Conservation (phyloP, 495 filamentous ascomycete species). For the Penicillium verhagenii region DNA sequence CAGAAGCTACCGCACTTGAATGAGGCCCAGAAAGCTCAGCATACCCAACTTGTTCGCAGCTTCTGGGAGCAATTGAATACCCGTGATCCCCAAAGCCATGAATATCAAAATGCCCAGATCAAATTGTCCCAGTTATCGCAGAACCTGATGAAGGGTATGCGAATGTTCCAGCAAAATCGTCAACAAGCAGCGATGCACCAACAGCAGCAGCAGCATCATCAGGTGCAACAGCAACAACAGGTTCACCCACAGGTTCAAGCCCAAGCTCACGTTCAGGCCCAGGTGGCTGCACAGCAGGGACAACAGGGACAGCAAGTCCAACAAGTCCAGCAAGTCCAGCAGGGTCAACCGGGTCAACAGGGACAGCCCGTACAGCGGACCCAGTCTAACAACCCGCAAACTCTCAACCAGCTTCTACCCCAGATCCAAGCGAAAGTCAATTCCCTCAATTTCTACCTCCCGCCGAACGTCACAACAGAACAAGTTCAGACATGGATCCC, state of each 20-base stretch:
- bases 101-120: constrained; percentile 60
- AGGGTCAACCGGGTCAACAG: constrained; percentile 15
- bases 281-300: constrained; percentile 7
- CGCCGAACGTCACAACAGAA: constrained; percentile 46
- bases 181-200: constrained; percentile 41
- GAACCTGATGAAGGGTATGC: constrained; percentile 60
- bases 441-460: constrained; percentile 45
- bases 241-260: constrained; percentile 9
- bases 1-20: constrained; percentile 49
- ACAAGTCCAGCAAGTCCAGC: constrained; percentile 12
- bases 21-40: constrained; percentile 64
- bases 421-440: constrained; percentile 49
- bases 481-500: constrained; percentile 49
- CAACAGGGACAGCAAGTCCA: constrained; percentile 16
- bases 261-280: neutral
- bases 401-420: constrained; percentile 39
- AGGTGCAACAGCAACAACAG: neutral
- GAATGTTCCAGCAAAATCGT: constrained; percentile 43
- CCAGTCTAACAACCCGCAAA: constrained; percentile 43
- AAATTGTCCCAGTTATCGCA: constrained; percentile 65
- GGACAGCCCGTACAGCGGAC: constrained; percentile 35
- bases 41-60: constrained; percentile 58
- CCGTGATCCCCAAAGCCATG: constrained; percentile 50
- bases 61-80: constrained; percentile 63
- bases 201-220: constrained; percentile 9